Conservation (phyloP, 331 rosid species). For the Pyrus hybrid region DNA sequence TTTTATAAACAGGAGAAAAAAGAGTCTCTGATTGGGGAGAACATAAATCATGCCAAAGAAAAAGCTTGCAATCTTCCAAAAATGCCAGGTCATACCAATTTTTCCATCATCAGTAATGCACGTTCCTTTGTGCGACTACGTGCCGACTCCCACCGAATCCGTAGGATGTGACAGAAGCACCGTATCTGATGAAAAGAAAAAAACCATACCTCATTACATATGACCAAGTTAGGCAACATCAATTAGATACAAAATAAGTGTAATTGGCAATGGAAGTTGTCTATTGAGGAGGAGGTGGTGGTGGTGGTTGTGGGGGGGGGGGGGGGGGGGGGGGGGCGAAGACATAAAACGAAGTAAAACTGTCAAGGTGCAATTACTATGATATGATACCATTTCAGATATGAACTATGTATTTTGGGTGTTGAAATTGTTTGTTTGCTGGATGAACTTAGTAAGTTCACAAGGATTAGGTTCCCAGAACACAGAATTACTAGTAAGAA, state of each 20-base stretch:
- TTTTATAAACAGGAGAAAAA: background rate
- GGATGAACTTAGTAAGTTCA: background rate
- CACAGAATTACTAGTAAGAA: background rate
- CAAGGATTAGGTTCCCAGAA: background rate
- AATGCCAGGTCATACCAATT: conserved; percentile 49
- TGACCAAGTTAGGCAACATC: background rate
- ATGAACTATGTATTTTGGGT: background rate
- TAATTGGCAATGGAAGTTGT: background rate
- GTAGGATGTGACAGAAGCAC: conserved; percentile 57
- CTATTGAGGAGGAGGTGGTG: too few relatives aligned
- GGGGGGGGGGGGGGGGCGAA: rapidly evolving
- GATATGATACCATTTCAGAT: background rate
- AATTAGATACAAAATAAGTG: background rate
- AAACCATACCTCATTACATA: background rate
- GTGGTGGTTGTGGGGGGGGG: too few relatives aligned
- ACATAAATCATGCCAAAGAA: background rate
- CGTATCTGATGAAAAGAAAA: conserved; percentile 39
- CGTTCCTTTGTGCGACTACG: conserved; percentile 94
- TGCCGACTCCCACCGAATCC: conserved; percentile 87
- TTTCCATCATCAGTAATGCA: conserved; percentile 80
- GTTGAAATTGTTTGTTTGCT: background rate
- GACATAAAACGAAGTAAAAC: background rate
- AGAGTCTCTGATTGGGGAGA: background rate
- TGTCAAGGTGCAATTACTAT: background rate
- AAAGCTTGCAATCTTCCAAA: background rate